Evolutionary conservation across 805 yeast species (phyloP).

Genomic region (Metschnikowia proteae): DNA sequence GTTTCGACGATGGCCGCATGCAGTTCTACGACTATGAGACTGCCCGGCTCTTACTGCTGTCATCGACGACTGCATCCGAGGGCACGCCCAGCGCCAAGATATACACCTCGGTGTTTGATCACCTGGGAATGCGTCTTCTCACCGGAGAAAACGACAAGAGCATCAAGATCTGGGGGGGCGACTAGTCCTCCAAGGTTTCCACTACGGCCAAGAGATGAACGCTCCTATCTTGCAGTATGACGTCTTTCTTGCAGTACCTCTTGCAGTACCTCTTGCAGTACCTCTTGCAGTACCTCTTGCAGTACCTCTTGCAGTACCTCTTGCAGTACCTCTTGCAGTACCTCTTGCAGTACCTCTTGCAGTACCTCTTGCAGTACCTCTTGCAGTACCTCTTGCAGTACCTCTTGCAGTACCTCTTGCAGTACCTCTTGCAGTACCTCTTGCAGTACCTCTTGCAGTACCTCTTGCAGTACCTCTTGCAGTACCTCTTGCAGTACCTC

Average conservation of each 20-base stretch:
- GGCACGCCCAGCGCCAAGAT: slow-evolving; percentile 73
- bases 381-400: not conserved
- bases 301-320: too few relatives aligned
- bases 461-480: too few relatives aligned
- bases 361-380: not conserved
- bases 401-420: too few relatives aligned
- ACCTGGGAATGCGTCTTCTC: slow-evolving; percentile 72
- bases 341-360: too few relatives aligned
- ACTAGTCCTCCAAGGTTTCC: slow-evolving; percentile 1
- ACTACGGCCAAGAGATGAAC: not conserved
- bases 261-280: too few relatives aligned
- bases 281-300: too few relatives aligned
- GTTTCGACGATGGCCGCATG: slow-evolving; percentile 79
- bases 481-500: not conserved
- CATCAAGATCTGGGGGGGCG: slow-evolving; percentile 68
- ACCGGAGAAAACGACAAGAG: slow-evolving; percentile 92
- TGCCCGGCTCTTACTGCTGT: slow-evolving; percentile 60
- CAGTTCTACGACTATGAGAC: slow-evolving; percentile 73
- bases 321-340: too few relatives aligned
- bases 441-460: too few relatives aligned
- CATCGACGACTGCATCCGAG: slow-evolving; percentile 53
- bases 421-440: too few relatives aligned
- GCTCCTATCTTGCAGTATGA: too few relatives aligned
- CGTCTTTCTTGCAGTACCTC: too few relatives aligned
- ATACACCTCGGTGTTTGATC: slow-evolving; percentile 68